Base-by-base conservation (phyloP, 2,329 filamentous ascomycete genomes). In the Fusarium nurragi region DNA sequence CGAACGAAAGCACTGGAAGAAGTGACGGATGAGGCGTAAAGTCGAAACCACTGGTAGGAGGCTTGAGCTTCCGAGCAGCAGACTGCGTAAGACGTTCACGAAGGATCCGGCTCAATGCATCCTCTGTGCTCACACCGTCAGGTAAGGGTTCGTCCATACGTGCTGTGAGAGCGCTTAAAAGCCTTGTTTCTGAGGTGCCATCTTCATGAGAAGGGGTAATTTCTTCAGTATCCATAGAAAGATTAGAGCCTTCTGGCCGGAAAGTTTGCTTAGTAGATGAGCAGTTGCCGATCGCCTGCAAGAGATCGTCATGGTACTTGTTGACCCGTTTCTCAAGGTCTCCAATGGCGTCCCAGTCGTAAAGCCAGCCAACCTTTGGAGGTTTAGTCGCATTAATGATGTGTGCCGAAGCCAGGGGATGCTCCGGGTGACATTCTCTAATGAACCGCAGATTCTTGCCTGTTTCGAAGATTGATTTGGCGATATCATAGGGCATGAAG, bases 361-460 rank as follows among this genome's bases (percentile, higher is more conserved):
- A 92, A 6, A 86, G 83, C 89, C 90, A 94, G 34, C 85, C 79
- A 4, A 92, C 78, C 14, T 76, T 75, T 4, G 90, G 89, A 13
- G 88, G 84, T 8, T 79, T 75, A 12, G 80, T 79, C 13, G 77
- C 74, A 11, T 73, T 67, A 7, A 86, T 74, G 7, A 84, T 78
- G 23, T 81, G 79, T n/a, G 80, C 71, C 38, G 81, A 81, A 14
- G 86, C 84, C 38, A 95, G 78, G 0, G 89, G 87, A 72, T 96
- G 91, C 3, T 88, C 81, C 6, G 91, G 85, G 72, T 95, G 90
- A 67, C 90, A 87, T 21, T 81, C 79, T 67, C 88, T 86, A 44
- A 97, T 81, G 51, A 95, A 88, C 9, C 90, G 86, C 44, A 97
- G 77, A 73, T 90, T 94, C 69, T 85, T 86, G 5, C 92, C 93